Evolutionary conservation across 371 early-diverging fungal genomes (phyloP).

Genomic region (Mucor plumbeus): DNA sequence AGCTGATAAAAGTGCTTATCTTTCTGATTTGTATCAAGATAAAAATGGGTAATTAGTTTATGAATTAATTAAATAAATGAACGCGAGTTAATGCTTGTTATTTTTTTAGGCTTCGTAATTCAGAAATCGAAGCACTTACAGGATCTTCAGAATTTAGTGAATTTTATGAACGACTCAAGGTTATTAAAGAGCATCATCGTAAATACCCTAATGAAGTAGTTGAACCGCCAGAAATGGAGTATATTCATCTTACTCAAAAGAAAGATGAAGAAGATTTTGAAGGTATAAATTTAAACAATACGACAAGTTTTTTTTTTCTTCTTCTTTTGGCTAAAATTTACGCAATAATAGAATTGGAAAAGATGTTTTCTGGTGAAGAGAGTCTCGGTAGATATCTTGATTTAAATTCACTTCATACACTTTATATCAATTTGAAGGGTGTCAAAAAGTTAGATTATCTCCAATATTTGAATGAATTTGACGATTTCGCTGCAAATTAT

Average conservation of each 20-base stretch:
- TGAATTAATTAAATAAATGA: not conserved
- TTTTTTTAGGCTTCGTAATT: slow-evolving; percentile 60
- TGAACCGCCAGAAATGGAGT: slow-evolving; percentile 82
- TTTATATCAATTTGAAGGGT: slow-evolving; percentile 83
- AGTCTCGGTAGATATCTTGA: slow-evolving; percentile 86
- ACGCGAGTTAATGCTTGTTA: not conserved
- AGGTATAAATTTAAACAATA: slow-evolving; percentile 33
- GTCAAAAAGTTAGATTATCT: slow-evolving; percentile 80
- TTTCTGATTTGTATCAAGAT: slow-evolving; percentile 76
- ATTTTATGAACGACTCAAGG: slow-evolving; percentile 86
- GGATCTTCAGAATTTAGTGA: slow-evolving; percentile 79
- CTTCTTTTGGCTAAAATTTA: not conserved
- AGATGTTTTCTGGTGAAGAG: slow-evolving; percentile 93
- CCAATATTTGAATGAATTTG: slow-evolving; percentile 76
- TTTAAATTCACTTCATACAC: slow-evolving; percentile 75
- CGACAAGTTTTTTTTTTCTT: not conserved
- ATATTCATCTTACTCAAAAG: slow-evolving; percentile 55
- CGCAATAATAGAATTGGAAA: slow-evolving; percentile 67
- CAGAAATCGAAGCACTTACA: slow-evolving; percentile 77
- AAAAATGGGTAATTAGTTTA: slow-evolving; percentile 62
- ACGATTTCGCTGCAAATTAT: slow-evolving; percentile 63
- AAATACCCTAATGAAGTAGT: slow-evolving; percentile 82
- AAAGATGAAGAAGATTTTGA: slow-evolving; percentile 63
- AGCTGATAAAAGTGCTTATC: slow-evolving; percentile 62
- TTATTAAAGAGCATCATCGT: slow-evolving; percentile 85